Conservation (phyloP, 108 stramenopile species). For the Skeletonema grethae region DNA sequence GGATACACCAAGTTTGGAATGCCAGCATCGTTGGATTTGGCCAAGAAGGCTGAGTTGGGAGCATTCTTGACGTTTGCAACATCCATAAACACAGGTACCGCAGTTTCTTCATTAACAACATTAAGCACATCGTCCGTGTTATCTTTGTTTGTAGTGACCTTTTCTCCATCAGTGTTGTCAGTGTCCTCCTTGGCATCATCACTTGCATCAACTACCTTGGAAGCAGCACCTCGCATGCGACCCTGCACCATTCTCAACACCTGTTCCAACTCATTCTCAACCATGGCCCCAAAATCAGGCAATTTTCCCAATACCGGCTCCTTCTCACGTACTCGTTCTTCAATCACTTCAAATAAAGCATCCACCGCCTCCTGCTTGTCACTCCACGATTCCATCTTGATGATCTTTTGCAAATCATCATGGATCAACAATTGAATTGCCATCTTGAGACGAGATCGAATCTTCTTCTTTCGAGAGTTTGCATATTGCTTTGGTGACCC, state of each 20-base stretch:
- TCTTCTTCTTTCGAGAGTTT: conserved; percentile 32
- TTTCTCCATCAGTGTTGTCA: conserved; percentile 20
- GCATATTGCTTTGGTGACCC: conserved; percentile 61
- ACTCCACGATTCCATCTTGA: conserved; percentile 49
- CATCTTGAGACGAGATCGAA: conserved; percentile 37
- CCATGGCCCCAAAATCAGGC: conserved; percentile 63
- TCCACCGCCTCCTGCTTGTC: conserved; percentile 77
- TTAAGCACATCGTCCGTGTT: conserved; percentile 8
- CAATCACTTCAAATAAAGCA: conserved; percentile 71
- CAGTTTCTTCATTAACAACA: conserved; percentile 38
- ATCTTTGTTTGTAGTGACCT: neutral
- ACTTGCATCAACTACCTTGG: conserved; percentile 15
- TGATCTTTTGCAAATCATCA: conserved; percentile 46
- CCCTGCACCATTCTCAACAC: conserved; percentile 55
- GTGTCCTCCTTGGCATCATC: conserved; percentile 5
- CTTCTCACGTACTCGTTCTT: conserved; percentile 49
- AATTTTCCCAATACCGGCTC: conserved; percentile 63
- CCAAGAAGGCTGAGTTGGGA: conserved; percentile 30
- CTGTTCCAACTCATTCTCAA: conserved; percentile 67
- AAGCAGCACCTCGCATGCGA: conserved; percentile 10
- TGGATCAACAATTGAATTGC: conserved; percentile 51
- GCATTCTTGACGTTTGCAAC: conserved; percentile 15
- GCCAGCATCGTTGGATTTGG: conserved; percentile 34
- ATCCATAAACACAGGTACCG: conserved; percentile 79
- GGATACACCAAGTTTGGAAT: conserved; percentile 71